Conservation (phyloP, 1,284 basidiomycete genomes). For the Psilocybe mexicana region DNA sequence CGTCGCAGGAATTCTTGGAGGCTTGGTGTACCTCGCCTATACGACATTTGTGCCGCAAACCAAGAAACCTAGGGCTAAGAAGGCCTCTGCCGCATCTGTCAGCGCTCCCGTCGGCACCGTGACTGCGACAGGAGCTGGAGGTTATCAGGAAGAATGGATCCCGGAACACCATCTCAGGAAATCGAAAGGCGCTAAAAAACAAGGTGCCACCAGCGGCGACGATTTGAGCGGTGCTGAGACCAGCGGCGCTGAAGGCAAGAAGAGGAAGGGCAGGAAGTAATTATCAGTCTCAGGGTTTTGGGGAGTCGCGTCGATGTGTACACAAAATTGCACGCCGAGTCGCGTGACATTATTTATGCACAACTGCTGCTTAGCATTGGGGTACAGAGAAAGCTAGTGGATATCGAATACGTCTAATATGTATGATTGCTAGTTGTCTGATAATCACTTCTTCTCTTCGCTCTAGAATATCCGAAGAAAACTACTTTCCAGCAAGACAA, state of each 20-base stretch:
- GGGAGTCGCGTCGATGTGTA: constrained; percentile 3
- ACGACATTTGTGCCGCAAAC: constrained; percentile 63
- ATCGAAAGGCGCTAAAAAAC: constrained; percentile 52
- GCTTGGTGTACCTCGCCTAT: constrained; percentile 70
- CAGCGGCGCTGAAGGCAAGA: constrained; percentile 59
- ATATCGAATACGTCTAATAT: too few species aligned
- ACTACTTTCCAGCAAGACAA: not conserved
- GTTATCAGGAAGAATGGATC: constrained; percentile 92
- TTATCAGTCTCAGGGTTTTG: not conserved
- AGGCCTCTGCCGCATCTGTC: constrained; percentile 37
- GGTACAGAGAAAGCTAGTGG: too few species aligned
- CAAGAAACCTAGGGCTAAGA: constrained; percentile 51
- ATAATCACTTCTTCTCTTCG: too few species aligned
- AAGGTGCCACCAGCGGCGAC: constrained; percentile 61
- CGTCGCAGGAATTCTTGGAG: constrained; percentile 64
- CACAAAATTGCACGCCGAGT: constrained; percentile 10
- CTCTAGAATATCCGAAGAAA: not conserved
- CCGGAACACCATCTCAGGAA: constrained; percentile 84
- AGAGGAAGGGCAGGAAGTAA: constrained; percentile 61
- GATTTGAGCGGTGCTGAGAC: constrained; percentile 63
- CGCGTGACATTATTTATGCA: constrained; percentile 12
- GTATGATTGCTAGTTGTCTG: too few species aligned
- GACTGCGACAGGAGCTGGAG: constrained; percentile 70
- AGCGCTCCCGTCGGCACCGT: constrained; percentile 61
- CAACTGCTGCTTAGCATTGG: not conserved